A percentile compares a stretch with the other conserved stretches of the same genome.
Evolutionary conservation across 305 asterid species (phyloP).

Genomic region (Petunia hybrid): DNA sequence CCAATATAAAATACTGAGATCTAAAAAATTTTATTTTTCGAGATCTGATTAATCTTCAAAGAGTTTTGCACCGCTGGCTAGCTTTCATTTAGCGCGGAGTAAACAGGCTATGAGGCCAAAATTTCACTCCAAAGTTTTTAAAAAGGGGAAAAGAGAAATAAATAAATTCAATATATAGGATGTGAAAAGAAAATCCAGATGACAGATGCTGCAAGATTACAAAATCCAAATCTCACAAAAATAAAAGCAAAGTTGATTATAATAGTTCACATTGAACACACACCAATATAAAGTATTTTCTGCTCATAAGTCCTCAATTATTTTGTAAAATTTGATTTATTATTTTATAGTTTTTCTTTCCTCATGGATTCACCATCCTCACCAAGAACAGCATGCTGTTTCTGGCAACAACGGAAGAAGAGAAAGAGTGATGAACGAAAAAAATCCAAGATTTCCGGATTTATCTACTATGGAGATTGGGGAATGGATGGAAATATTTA

Average conservation of each 20-base stretch:
- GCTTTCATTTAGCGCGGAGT: too few relatives aligned
- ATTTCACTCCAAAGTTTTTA: too few relatives aligned
- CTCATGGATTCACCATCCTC: background rate
- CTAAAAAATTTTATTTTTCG: too few relatives aligned
- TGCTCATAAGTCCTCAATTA: too few relatives aligned
- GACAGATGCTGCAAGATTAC: conserved; percentile 3
- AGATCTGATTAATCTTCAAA: too few relatives aligned
- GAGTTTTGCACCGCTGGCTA: too few relatives aligned
- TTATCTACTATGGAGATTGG: conserved; percentile 31
- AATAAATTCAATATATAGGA: background rate
- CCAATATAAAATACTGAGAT: too few relatives aligned
- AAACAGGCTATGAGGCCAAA: too few relatives aligned
- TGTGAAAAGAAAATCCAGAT: conserved; percentile 2
- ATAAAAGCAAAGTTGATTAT: background rate
- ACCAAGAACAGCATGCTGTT: background rate
- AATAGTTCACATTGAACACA: background rate
- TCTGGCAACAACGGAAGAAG: background rate
- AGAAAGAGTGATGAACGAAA: background rate
- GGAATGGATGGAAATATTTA: background rate
- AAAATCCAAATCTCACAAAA: background rate
- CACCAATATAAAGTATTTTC: background rate
- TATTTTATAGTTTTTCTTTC: background rate
- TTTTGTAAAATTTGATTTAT: background rate
- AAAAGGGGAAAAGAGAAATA: too few relatives aligned
- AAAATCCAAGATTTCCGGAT: background rate